Base-by-base conservation (phyloP, 2,329 filamentous ascomycete species). In the Fusarium nanum region DNA sequence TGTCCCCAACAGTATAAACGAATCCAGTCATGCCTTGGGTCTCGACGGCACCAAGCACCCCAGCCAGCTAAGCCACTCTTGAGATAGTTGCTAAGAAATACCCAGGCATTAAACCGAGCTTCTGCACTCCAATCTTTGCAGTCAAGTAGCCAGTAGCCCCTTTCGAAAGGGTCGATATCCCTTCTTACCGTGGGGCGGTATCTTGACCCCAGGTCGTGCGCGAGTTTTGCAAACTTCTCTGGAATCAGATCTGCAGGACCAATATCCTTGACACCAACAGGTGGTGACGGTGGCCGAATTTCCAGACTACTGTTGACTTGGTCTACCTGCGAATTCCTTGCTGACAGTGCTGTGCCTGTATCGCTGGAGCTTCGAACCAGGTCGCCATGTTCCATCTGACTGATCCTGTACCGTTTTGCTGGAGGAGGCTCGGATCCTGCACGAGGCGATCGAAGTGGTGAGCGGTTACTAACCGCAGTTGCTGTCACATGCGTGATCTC, bases 1-100 rank as follows among this genome's bases (percentile, higher is more conserved):
- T 91, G 87, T 1, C 92, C 94, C 90, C 92, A 97, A 75, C 92
- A 93, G 76, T 92, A 96, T 2, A 95, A 78, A 34, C 89, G 86
- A 3, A 97, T 78, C 71, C 81, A 85, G 6, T 72, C 76, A 13
- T 76, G 78, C 41, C 79, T 80, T 8, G 72, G 77, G 25, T 73
- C 73, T 49, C 88, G 81, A 16, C 76, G 78, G 69, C 87, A 89
- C 81, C 87, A 89, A 2, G 91, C 84, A 5, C 89, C 89, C 91
- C 91, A 93, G 5, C 91, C 91, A 0, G 87, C 86, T 23, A 83
- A 80, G 1, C 89, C 89, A 27, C 82, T 83, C 8, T 81, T 81
- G 34, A 97, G 81, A 50, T 88, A 87, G 18, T 89, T 85, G 8
- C 82, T 82, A 25, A 94, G 80, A 53, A 86, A 89, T 1, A 80